Evolutionary conservation across 2,329 filamentous ascomycete species (phyloP).

Genomic region (Aspergillus pseudoterreus): DNA sequence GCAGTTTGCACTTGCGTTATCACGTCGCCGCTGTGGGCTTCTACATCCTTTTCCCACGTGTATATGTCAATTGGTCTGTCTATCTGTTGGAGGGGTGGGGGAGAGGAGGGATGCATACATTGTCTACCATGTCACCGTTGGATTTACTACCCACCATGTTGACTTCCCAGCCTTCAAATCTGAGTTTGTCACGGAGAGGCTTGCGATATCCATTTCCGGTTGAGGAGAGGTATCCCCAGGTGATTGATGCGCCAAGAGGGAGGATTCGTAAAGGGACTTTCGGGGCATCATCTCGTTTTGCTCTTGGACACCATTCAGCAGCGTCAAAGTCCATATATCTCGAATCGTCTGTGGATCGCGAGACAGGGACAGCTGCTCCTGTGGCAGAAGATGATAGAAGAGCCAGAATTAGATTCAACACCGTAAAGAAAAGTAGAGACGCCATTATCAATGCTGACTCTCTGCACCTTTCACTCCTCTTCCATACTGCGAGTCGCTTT

Average conservation of each 20-base stretch:
- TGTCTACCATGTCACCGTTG: slow-evolving; percentile 24
- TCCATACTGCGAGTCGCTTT: too few species aligned
- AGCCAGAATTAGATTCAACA: too few species aligned
- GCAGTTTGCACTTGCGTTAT: slow-evolving; percentile 17
- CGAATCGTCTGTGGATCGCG: too few species aligned
- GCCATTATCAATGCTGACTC: too few species aligned
- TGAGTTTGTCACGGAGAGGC: slow-evolving; percentile 33
- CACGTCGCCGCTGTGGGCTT: slow-evolving; percentile 22
- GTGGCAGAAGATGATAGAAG: too few species aligned
- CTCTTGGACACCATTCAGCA: too few species aligned
- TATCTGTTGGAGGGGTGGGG: background rate
- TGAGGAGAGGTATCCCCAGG: slow-evolving; percentile 27
- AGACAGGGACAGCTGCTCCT: too few species aligned
- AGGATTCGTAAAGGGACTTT: too few species aligned
- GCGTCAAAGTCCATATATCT: too few species aligned
- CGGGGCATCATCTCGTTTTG: too few species aligned
- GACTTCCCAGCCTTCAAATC: slow-evolving; percentile 23
- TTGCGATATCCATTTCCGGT: slow-evolving; percentile 41
- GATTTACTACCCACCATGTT: slow-evolving; percentile 25
- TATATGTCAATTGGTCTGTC: background rate
- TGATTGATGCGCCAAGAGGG: slow-evolving; percentile 39
- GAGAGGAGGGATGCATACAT: slow-evolving; percentile 12
- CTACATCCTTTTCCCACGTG: slow-evolving; percentile 15
- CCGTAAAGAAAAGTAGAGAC: too few species aligned
- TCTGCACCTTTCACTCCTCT: too few species aligned